Percentiles rank a stretch among this genome's conserved stretches.
phyloP scores from a whole-genome alignment of 352 stramenopile species.

The Globisporangium nagaii region DNA sequence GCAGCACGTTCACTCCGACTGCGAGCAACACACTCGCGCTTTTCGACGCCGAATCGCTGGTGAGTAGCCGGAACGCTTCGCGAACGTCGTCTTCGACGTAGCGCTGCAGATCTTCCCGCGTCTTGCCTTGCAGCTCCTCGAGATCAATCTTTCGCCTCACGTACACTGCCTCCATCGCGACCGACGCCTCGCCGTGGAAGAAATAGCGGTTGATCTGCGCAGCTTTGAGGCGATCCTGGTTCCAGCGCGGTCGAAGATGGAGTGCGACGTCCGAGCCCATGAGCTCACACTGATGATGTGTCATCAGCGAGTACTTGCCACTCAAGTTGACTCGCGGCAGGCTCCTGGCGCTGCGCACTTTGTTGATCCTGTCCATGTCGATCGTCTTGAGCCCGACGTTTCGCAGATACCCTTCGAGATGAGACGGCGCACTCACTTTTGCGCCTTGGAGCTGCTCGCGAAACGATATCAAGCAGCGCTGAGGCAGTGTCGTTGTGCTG shows the following conservation, averaged over 20 bases:
- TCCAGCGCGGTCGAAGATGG: conserved; percentile 10
- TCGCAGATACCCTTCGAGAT: conserved; percentile 10
- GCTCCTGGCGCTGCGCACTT: conserved; percentile 2
- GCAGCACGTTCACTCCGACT: conserved; percentile 9
- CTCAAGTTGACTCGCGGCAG: conserved; percentile 9
- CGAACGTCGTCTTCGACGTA: conserved; percentile 7
- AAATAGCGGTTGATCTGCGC: background rate
- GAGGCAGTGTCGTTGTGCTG: background rate
- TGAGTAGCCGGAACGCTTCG: conserved; percentile 8
- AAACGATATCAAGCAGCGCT: background rate
- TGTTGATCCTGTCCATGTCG: conserved; percentile 17
- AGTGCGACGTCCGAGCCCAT: conserved; percentile 11
- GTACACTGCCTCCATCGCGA: conserved; percentile 12
- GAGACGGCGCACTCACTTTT: background rate
- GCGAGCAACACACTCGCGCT: conserved; percentile 3
- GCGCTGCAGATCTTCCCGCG: conserved; percentile 7
- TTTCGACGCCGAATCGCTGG: background rate
- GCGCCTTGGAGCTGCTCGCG: background rate
- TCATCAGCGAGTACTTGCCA: conserved; percentile 6
- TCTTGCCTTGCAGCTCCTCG: conserved; percentile 3
- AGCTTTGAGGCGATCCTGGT: conserved; percentile 4
- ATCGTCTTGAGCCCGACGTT: conserved; percentile 11
- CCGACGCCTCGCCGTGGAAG: conserved; percentile 8
- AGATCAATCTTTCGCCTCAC: conserved; percentile 3
- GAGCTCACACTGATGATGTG: conserved; percentile 10